These are phyloP conservation scores for Globisporangium heterothallicum DNA, from an alignment of 352 stramenopile genomes.

Conservation along the genomic window DNA sequence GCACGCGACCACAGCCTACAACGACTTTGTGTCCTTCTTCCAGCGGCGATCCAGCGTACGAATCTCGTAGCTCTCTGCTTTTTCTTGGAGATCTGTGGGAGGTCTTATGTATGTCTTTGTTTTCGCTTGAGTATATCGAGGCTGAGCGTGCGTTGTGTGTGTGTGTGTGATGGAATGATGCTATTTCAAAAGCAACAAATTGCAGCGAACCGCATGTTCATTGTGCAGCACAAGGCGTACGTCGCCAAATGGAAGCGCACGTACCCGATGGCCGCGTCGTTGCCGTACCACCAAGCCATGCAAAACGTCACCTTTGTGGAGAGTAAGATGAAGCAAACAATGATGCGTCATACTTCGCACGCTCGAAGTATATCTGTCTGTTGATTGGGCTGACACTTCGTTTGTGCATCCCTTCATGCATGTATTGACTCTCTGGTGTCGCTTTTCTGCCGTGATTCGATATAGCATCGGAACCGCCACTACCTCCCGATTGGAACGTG, in stretches of 20 bases:
- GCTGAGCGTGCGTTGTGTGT: background rate
- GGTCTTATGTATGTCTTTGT: background rate
- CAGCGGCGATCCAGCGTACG: constrained; percentile 54
- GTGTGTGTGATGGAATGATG: background rate
- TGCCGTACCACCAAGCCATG: constrained; percentile 28
- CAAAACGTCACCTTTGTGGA: constrained; percentile 35
- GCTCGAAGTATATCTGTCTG: no score
- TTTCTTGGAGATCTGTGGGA: background rate
- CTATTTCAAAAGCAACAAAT: constrained; percentile 63
- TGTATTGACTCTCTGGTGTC: no score
- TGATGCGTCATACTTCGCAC: no score
- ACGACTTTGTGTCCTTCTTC: constrained; percentile 62
- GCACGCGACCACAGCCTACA: constrained; percentile 55
- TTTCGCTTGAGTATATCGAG: no score
- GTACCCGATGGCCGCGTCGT: constrained; percentile 23
- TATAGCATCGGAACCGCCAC: constrained; percentile 41
- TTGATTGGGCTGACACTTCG: background rate
- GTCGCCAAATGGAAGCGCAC: constrained; percentile 17
- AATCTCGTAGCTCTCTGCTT: background rate
- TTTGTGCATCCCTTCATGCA: no score
- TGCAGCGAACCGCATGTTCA: constrained; percentile 52
- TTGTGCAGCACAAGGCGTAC: constrained; percentile 25
- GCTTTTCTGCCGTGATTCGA: background rate
- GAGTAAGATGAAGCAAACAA: constrained; percentile 29
- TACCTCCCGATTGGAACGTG: constrained; percentile 16